Percentiles rank a stretch among this genome's conserved stretches.
Evolutionary conservation across 495 filamentous ascomycete species (phyloP).

Genomic region (Aspergillus steynii): DNA sequence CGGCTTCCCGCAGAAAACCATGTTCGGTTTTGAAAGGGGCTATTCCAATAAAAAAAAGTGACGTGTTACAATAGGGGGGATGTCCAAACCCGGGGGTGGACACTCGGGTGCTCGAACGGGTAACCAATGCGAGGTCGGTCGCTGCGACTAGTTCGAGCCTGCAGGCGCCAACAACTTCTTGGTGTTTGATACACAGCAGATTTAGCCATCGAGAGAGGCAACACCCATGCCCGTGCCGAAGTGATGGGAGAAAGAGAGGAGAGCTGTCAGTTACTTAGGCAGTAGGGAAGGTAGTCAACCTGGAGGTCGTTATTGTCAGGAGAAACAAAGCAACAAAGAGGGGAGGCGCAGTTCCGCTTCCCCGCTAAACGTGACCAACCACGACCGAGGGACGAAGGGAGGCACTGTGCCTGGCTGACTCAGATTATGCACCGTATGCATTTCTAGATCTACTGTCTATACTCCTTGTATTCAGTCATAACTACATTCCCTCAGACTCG

Average conservation of each 20-base stretch:
- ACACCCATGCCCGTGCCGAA: not conserved
- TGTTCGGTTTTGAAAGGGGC: conserved; percentile 26
- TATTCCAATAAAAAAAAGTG: not conserved
- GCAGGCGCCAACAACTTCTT: not conserved
- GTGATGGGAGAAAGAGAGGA: not conserved
- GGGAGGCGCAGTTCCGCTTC: not conserved
- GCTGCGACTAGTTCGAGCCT: not conserved
- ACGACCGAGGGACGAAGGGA: not conserved
- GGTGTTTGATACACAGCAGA: not conserved
- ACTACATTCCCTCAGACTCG: not conserved
- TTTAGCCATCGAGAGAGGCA: not conserved
- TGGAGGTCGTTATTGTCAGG: not conserved
- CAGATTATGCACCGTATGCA: not conserved
- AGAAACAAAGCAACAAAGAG: not conserved
- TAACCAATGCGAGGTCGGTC: conserved; percentile 23
- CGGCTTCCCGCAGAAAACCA: conserved; percentile 77
- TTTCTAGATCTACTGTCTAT: too few relatives aligned
- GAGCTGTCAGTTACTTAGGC: not conserved
- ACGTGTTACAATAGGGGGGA: not conserved
- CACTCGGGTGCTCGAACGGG: conserved; percentile 13
- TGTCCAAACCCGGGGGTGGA: conserved; percentile 1
- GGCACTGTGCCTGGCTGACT: not conserved
- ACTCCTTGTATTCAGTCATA: not conserved
- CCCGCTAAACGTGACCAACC: not conserved
- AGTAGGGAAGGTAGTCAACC: too few relatives aligned